Conservation (phyloP, 2,329 filamentous ascomycete genomes). For the Neurospora crassa region DNA sequence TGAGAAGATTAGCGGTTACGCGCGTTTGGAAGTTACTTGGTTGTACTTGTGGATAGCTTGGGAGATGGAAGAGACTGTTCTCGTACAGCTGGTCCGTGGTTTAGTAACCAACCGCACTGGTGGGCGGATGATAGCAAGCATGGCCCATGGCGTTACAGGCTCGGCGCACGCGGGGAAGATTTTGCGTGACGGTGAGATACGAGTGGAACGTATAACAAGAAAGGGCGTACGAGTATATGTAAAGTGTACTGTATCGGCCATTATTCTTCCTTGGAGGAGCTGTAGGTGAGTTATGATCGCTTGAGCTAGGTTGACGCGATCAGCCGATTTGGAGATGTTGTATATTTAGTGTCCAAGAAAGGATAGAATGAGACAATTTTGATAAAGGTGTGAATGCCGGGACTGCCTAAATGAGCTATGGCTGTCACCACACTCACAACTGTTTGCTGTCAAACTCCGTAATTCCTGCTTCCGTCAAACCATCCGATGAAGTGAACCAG, state of each 20-base stretch:
- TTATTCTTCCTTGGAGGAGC: not conserved
- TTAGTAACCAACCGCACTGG: not conserved
- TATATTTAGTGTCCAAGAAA: not conserved
- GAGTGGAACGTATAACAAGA: not conserved
- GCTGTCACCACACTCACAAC: not conserved
- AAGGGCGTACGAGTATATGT: not conserved
- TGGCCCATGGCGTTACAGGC: not conserved
- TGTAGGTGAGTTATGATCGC: not conserved
- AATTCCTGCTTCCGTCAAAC: not conserved
- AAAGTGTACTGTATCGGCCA: not conserved
- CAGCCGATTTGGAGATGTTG: not conserved
- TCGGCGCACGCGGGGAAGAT: not conserved
- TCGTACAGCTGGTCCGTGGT: not conserved
- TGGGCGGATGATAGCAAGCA: not conserved
- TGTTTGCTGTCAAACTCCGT: not conserved
- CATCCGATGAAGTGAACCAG: not conserved
- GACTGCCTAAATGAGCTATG: not conserved
- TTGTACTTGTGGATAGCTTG: not conserved
- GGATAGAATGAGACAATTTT: not conserved
- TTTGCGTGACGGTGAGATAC: not conserved
- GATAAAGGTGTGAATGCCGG: not conserved
- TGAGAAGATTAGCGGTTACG: not conserved
- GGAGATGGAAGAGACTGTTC: not conserved
- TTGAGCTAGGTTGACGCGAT: not conserved
- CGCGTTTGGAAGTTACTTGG: not conserved